Evolutionary conservation across 805 yeast species (phyloP).

Genomic region (Hemisphaericaspora nanyangensis): DNA sequence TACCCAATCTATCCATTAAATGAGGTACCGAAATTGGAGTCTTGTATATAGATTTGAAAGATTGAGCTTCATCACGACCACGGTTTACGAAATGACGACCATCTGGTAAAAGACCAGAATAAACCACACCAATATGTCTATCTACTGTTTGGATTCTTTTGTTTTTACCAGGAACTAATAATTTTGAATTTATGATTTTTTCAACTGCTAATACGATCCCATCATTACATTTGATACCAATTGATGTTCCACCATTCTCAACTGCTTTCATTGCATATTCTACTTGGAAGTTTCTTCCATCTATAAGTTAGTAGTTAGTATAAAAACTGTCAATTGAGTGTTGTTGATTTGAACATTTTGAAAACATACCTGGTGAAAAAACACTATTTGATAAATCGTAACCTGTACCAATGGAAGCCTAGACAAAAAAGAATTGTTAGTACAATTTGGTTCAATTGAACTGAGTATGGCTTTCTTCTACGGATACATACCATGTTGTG

Average conservation of each 20-base stretch:
- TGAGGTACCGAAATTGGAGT: conserved; percentile 75
- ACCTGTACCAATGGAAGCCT: conserved; percentile 97
- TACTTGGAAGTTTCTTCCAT: conserved; percentile 94
- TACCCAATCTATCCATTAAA: conserved; percentile 81
- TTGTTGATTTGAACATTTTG: neutral
- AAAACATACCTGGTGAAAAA: conserved; percentile 65
- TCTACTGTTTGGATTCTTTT: conserved; percentile 90
- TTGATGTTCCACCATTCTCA: conserved; percentile 93
- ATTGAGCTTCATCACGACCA: conserved; percentile 86
- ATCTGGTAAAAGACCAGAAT: conserved; percentile 94
- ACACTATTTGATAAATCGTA: conserved; percentile 97
- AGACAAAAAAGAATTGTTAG: conserved; percentile 8
- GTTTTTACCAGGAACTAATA: conserved; percentile 85
- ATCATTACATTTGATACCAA: conserved; percentile 88
- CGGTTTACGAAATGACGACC: conserved; percentile 90
- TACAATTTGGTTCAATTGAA: neutral
- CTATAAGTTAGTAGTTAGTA: conserved; percentile 45
- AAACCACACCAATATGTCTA: conserved; percentile 89
- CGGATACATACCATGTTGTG: conserved; percentile 5
- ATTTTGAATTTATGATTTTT: conserved; percentile 79
- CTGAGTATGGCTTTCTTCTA: too few relatives aligned
- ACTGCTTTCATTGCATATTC: conserved; percentile 98
- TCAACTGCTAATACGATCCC: conserved; percentile 98
- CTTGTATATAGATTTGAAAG: conserved; percentile 74
- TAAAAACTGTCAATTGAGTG: neutral